Evolutionary conservation across 2,329 filamentous ascomycete genomes (phyloP).

Genomic region (Claviceps sorghi): DNA sequence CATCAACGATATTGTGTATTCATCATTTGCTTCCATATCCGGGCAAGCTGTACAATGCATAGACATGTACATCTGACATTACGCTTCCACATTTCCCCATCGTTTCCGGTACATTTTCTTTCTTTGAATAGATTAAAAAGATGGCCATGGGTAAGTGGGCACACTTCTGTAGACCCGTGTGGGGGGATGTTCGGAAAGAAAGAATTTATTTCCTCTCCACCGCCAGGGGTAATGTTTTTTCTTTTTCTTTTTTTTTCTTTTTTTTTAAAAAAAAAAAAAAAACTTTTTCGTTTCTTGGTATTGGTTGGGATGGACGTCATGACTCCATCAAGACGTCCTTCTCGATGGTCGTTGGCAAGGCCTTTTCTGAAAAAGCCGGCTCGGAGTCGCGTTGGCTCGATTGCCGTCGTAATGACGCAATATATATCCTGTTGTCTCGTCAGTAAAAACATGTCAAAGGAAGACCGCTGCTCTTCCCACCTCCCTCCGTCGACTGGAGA

Average conservation of each 20-base stretch:
- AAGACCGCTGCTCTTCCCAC: not conserved
- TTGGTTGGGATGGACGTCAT: not conserved
- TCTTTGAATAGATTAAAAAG: not conserved
- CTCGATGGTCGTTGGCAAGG: not conserved
- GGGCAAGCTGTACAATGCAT: not conserved
- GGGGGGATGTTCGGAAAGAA: not conserved
- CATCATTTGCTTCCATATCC: not conserved
- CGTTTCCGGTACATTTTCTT: not conserved
- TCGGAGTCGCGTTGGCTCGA: not conserved
- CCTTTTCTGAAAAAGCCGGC: constrained; percentile 1
- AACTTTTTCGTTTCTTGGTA: not conserved
- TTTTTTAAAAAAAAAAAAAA: not conserved
- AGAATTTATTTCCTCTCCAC: not conserved
- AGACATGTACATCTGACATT: not conserved
- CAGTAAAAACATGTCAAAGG: not conserved
- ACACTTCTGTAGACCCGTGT: too few species aligned
- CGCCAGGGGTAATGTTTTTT: not conserved
- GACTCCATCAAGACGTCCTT: not conserved
- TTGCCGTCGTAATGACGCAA: not conserved
- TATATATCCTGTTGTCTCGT: not conserved
- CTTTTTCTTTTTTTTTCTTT: not conserved
- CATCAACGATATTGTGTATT: too few species aligned
- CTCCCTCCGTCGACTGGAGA: too few species aligned
- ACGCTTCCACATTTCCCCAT: not conserved
- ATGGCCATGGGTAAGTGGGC: not conserved